Percentiles rank a stretch among this genome's conserved stretches.
phyloP scores from a whole-genome alignment of 306 rosid genomes.

The Vicia faba region DNA sequence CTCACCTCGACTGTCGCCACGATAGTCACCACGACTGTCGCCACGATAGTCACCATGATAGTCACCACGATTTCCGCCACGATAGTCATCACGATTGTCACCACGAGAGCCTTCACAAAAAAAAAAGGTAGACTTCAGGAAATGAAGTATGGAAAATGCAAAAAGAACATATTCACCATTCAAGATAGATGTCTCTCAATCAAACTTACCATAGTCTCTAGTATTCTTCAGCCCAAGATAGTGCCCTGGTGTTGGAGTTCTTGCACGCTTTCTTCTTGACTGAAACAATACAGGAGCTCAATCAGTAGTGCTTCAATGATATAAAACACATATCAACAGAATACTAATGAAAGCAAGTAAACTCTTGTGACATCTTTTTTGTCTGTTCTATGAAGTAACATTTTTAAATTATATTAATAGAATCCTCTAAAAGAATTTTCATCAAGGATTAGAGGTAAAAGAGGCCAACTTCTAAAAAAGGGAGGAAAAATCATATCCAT shows the following conservation, averaged over 20 bases:
- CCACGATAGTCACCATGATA: conserved; percentile 39
- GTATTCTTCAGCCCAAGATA: conserved; percentile 92
- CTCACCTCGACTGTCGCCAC: conserved; percentile 35
- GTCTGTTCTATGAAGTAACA: conserved; percentile 6
- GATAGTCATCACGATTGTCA: conserved; percentile 55
- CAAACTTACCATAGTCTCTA: conserved; percentile 75
- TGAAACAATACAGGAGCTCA: conserved; percentile 56
- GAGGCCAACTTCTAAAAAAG: conserved; percentile 34
- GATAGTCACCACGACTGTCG: conserved; percentile 39
- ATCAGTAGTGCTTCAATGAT: conserved; percentile 25
- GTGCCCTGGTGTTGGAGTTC: conserved; percentile 99
- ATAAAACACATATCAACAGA: conserved; percentile 28
- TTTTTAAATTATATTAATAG: not conserved
- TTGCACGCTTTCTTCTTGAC: conserved; percentile 93
- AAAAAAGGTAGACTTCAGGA: conserved; percentile 24
- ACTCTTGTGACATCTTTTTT: conserved; percentile 7
- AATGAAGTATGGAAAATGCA: not conserved
- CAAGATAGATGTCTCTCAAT: not conserved
- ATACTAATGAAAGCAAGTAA: conserved; percentile 10
- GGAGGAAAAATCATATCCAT: conserved; percentile 41
- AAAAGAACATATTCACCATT: conserved; percentile 9
- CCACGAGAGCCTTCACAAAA: conserved; percentile 7
- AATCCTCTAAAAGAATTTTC: not conserved
- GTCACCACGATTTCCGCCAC: not conserved
- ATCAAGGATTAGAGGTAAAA: conserved; percentile 24